A percentile compares a stretch with the other conserved stretches of the same genome.
Evolutionary conservation across 1,139 yeast species (phyloP).

Genomic region (Hansenula lynferdii): DNA sequence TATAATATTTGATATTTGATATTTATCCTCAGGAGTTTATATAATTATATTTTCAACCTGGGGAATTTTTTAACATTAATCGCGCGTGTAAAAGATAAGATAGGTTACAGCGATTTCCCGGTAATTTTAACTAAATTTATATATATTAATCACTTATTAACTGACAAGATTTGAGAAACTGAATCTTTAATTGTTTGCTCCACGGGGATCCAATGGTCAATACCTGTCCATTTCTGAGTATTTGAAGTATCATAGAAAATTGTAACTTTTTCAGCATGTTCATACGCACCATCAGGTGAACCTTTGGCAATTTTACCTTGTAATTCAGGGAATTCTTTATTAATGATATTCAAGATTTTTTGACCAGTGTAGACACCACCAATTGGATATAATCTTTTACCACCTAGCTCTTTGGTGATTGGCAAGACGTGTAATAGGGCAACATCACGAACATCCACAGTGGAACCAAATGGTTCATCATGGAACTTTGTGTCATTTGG

Average conservation of each 20-base stretch:
- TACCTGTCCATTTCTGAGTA: background rate
- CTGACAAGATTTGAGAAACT: background rate
- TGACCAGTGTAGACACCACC: constrained; percentile 14
- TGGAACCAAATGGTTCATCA: constrained; percentile 16
- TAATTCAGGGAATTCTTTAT: constrained; percentile 27
- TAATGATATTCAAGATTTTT: constrained; percentile 31
- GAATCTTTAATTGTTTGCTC: background rate
- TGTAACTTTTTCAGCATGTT: background rate
- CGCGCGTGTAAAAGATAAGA: too few relatives aligned
- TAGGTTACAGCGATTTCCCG: too few relatives aligned
- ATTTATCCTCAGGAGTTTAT: too few relatives aligned
- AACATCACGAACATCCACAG: constrained; percentile 40
- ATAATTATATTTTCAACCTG: background rate
- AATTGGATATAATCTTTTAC: constrained; percentile 28
- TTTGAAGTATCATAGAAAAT: constrained; percentile 1
- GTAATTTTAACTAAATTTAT: too few relatives aligned
- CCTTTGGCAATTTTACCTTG: constrained; percentile 38
- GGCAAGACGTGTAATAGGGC: constrained; percentile 37
- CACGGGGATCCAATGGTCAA: background rate
- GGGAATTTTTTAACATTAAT: too few relatives aligned
- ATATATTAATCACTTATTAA: too few relatives aligned
- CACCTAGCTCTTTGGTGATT: constrained; percentile 29
- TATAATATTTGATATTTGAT: background rate
- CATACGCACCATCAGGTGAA: background rate
- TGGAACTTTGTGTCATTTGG: constrained; percentile 13